These are phyloP conservation scores for Primulina eburnea DNA, from an alignment of 257 asterid genomes.

Conservation along the genomic window DNA sequence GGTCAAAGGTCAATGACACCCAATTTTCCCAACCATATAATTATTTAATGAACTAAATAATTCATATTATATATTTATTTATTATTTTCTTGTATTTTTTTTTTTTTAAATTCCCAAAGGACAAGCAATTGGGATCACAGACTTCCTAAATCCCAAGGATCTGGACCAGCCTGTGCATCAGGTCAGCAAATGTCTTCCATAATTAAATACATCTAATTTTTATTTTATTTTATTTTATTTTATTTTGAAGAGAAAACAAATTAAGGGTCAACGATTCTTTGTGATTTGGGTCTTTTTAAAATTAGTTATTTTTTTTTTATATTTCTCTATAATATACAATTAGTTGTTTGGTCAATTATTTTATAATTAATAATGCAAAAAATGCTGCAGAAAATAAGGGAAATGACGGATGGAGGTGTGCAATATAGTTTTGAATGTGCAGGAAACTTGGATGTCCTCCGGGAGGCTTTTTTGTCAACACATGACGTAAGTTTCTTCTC, in stretches of 20 bases:
- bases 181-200: constrained; percentile 31
- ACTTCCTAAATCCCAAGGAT: constrained; percentile 70
- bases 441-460: constrained; percentile 80
- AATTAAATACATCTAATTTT: too few species aligned
- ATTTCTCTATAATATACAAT: background rate
- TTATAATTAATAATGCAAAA: background rate
- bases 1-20: too few species aligned
- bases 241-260: too few species aligned
- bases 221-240: too few species aligned
- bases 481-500: constrained; percentile 50
- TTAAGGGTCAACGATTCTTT: too few species aligned
- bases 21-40: too few species aligned
- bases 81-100: background rate
- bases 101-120: constrained; percentile 34
- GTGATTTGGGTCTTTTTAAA: too few species aligned
- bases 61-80: background rate
- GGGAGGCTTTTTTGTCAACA: constrained; percentile 86
- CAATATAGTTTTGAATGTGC: constrained; percentile 86
- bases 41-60: too few species aligned
- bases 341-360: background rate
- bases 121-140: constrained; percentile 73
- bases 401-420: constrained; percentile 81
- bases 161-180: constrained; percentile 63
- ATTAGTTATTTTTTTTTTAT: background rate
- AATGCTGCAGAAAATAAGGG: constrained; percentile 63